Evolutionary conservation across 345 rosid genomes (phyloP), one percentile per base, ranked within the genome.

Genomic region (Euphorbia lathyris): DNA sequence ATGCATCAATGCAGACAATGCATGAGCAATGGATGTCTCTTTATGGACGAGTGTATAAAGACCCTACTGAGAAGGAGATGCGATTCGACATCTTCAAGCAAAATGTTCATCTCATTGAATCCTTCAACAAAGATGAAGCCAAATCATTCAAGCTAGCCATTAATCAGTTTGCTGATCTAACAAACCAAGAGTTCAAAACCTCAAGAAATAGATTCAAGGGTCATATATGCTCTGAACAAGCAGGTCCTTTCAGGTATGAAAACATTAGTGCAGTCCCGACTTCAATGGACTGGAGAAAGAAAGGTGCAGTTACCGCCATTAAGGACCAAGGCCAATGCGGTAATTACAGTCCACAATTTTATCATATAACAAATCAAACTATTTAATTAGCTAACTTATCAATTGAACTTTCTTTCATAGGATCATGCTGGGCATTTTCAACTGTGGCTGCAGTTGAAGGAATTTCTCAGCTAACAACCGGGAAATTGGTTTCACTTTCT

Each of bases 381-480:
- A 22, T 4, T 5, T 38, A 36, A 7, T 1, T 60, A 0, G 36
- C 29, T 16, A n/a, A 19, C 17, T 9, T 14, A 38, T 38, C 19
- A 22, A 81, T 36, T 2, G 0, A n/a, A 53, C 13, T 13, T 47
- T 47, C 19, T 47, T 47, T 47, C 11, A n/a, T 22, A 62, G 85
- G 88, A 53, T 78, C 78, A 27, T 82, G 88, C 63, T 82, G 86
- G 86, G 88, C 88, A 17, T 85, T 85, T 70, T 85, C 86, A 0
- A 81, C 84, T 0, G 86, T 84, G 53, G 86, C 86, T 0, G 88
- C 88, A 1, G 59, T 78, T 27, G 86, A 82, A 72, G 88, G 84
- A 56, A 51, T 82, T 20, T 42, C 64, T 19, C 23, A 65, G 69
- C 47, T 82, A 5, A 48, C 75, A 36, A 57, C 77, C 0, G 77